Conservation (phyloP, 805 yeast species). For the Vanderwaltozyma polyspora region DNA sequence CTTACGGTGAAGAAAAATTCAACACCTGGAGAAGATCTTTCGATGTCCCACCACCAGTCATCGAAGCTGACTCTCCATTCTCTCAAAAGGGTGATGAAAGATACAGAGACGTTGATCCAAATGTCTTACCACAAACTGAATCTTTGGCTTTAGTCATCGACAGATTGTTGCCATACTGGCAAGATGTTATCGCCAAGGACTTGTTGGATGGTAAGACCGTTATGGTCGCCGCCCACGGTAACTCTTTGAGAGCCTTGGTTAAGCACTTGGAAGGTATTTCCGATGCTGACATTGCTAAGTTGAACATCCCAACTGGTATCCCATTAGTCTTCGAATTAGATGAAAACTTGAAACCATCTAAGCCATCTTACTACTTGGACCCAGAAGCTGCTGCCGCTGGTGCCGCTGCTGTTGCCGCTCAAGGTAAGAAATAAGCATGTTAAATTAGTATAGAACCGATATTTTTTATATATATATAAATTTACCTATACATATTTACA, state of each 20-base stretch:
- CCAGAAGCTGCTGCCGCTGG: conserved; percentile 99
- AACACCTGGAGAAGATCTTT: conserved; percentile 95
- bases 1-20: conserved; percentile 87
- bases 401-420: conserved; percentile 98
- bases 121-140: conserved; percentile 85
- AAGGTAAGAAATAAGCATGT: conserved; percentile 50
- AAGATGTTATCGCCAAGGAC: conserved; percentile 79
- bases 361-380: conserved; percentile 92
- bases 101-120: conserved; percentile 74
- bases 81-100: conserved; percentile 81
- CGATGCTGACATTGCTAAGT: conserved; percentile 82
- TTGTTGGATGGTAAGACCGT: conserved; percentile 82
- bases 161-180: conserved; percentile 95
- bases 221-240: conserved; percentile 93
- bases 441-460: background rate
- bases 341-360: conserved; percentile 72
- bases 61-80: conserved; percentile 66
- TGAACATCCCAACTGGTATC: conserved; percentile 97
- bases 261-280: conserved; percentile 91
- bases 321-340: conserved; percentile 96
- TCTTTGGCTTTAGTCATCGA: conserved; percentile 90
- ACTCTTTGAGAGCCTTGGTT: conserved; percentile 93
- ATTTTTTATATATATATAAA: no score
- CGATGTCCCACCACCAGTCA: conserved; percentile 91
- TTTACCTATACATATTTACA: no score